Conservation (phyloP, 805 yeast genomes). For the Yamadazyma phyllophila region DNA sequence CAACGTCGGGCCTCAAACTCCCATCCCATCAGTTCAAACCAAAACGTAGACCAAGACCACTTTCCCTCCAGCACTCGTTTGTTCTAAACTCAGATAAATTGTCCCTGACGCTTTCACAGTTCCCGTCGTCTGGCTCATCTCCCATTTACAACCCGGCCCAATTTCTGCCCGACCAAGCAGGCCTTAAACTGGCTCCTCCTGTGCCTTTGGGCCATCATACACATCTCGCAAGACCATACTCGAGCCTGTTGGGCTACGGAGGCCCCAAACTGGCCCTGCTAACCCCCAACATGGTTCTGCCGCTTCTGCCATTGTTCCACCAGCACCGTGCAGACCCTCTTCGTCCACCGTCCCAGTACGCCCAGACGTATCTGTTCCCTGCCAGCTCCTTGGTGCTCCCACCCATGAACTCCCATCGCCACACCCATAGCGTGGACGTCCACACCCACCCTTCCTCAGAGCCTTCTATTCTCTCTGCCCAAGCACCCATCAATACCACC, state of each 20-base stretch:
- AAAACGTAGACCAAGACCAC: conserved; percentile 39
- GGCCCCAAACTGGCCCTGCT: conserved; percentile 21
- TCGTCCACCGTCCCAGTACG: not conserved
- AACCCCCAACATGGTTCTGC: conserved; percentile 33
- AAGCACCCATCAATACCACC: too few species aligned
- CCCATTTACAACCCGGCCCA: conserved; percentile 6
- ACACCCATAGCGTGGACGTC: not conserved
- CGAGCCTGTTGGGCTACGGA: conserved; percentile 6
- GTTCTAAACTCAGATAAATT: conserved; percentile 19
- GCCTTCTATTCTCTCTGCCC: too few species aligned
- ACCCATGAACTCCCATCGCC: conserved; percentile 5
- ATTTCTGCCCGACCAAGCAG: not conserved
- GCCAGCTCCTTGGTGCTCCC: conserved; percentile 10
- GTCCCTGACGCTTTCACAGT: conserved; percentile 12
- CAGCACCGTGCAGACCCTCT: conserved; percentile 22
- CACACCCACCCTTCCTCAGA: conserved; percentile 2
- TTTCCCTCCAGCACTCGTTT: conserved; percentile 34
- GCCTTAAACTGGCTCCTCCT: conserved; percentile 25
- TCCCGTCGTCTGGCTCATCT: conserved; percentile 9
- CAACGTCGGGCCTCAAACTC: conserved; percentile 13
- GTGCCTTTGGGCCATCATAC: conserved; percentile 16
- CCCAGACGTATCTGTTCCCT: not conserved
- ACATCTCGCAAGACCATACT: conserved; percentile 12
- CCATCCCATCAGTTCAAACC: conserved; percentile 29
- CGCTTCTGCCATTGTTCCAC: conserved; percentile 41